Conservation (phyloP, 305 asterid genomes). For the Fraxinus velutina region DNA sequence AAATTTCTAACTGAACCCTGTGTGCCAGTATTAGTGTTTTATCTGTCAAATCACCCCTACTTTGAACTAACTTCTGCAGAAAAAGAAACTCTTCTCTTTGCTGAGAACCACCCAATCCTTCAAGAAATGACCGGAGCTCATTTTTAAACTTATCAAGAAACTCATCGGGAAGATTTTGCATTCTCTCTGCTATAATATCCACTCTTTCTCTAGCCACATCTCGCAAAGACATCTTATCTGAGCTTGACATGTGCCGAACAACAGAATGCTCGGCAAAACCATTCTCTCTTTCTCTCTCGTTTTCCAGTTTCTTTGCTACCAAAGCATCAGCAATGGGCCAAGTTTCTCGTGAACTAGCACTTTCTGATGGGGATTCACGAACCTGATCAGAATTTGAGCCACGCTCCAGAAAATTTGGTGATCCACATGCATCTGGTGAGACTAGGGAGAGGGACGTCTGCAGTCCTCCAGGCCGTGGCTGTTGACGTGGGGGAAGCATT, state of each 20-base stretch:
- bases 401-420: constrained; percentile 73
- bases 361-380: constrained; percentile 85
- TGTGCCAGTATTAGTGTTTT: constrained; percentile 59
- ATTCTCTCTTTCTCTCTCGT: constrained; percentile 62
- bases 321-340: constrained; percentile 82
- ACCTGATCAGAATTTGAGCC: constrained; percentile 73
- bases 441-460: constrained; percentile 77
- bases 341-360: constrained; percentile 90
- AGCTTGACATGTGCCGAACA: constrained; percentile 53
- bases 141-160: constrained; percentile 70
- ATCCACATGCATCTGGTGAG: constrained; percentile 72
- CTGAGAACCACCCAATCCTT: constrained; percentile 77
- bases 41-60: constrained; percentile 74
- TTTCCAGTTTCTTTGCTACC: constrained; percentile 50
- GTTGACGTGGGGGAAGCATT: constrained; percentile 94
- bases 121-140: constrained; percentile 73
- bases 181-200: constrained; percentile 64
- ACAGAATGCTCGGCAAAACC: constrained; percentile 72
- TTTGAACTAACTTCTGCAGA: constrained; percentile 80
- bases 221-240: constrained; percentile 65
- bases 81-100: constrained; percentile 71
- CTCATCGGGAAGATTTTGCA: constrained; percentile 80
- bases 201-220: constrained; percentile 79
- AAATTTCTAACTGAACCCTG: constrained; percentile 81
- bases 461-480: constrained; percentile 67